These are phyloP conservation scores for Pyropia yezoensis DNA, from an alignment of 23 red algal genomes.

Conservation along the genomic window DNA sequence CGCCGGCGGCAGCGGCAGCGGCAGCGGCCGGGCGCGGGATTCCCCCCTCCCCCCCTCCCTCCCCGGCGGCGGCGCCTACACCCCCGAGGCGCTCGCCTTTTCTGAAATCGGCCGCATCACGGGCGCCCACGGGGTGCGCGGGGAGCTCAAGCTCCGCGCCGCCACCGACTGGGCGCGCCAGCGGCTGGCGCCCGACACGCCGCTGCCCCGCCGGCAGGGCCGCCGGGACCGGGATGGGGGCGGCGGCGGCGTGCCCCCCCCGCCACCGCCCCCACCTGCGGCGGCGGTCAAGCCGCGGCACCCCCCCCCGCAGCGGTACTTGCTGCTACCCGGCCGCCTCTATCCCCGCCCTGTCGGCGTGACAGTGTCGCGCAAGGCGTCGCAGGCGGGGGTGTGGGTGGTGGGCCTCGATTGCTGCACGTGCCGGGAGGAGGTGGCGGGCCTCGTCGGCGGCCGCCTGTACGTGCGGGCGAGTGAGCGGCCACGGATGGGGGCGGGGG, in stretches of 20 bases:
- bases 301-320: conserved; percentile 28
- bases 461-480: conserved; percentile 45
- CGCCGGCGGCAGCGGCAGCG: no score
- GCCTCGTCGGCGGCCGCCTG: conserved; percentile 26
- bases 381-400: conserved; percentile 49
- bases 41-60: conserved; percentile 1
- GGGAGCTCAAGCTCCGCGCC: conserved; percentile 42
- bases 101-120: conserved; percentile 51
- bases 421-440: conserved; percentile 16
- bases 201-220: no score
- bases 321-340: conserved; percentile 56
- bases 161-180: conserved; percentile 30
- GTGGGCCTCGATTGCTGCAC: conserved; percentile 10
- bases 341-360: conserved; percentile 66
- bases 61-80: conserved; percentile 11
- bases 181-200: conserved; percentile 12
- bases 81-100: conserved; percentile 72
- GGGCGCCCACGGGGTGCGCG: conserved; percentile 60
- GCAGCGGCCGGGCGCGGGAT: no score
- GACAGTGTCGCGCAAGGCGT: conserved; percentile 31
- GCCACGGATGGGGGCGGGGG: conserved; percentile 17
- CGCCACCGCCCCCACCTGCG: neutral
- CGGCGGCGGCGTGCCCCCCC: no score
- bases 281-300: conserved; percentile 2
- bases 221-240: no score